phyloP scores from a whole-genome alignment of 2,329 filamentous ascomycete species.

The Chaetomium sp. region DNA sequence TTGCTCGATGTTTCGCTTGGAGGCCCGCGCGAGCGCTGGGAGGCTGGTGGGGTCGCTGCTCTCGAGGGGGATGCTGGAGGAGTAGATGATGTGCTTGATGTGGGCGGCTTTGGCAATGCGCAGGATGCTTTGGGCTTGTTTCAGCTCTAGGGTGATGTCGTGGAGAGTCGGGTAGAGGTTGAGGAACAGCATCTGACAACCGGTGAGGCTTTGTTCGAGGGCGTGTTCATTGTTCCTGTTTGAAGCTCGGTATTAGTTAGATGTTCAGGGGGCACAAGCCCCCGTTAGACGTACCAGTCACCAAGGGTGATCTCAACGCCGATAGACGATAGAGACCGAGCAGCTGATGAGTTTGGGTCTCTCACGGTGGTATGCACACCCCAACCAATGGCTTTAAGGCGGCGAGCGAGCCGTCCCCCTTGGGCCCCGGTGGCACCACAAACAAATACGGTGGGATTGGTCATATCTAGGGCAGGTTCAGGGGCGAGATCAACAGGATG shows the following conservation, averaged over 20 bases:
- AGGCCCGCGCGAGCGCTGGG: too few species aligned
- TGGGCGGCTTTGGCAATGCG: not conserved
- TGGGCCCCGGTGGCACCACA: not conserved
- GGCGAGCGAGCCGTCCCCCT: not conserved
- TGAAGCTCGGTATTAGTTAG: not conserved
- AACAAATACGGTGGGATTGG: not conserved
- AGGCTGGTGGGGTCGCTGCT: not conserved
- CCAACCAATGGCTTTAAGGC: not conserved
- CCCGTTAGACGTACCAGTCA: not conserved
- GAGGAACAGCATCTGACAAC: not conserved
- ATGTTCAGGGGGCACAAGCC: not conserved
- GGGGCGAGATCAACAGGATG: not conserved
- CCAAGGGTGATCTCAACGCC: not conserved
- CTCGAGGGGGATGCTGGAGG: not conserved
- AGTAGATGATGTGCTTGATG: not conserved
- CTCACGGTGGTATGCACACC: not conserved
- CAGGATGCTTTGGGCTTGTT: too few species aligned
- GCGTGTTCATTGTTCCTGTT: not conserved
- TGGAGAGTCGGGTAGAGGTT: not conserved
- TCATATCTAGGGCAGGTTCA: not conserved
- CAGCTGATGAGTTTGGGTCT: not conserved
- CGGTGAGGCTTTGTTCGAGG: not conserved
- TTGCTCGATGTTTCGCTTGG: too few species aligned
- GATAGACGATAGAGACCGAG: not conserved
- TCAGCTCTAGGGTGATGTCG: not conserved